Evolutionary conservation across 1,284 basidiomycete species (phyloP).

Genomic region (Ceraceosorus guamensis): DNA sequence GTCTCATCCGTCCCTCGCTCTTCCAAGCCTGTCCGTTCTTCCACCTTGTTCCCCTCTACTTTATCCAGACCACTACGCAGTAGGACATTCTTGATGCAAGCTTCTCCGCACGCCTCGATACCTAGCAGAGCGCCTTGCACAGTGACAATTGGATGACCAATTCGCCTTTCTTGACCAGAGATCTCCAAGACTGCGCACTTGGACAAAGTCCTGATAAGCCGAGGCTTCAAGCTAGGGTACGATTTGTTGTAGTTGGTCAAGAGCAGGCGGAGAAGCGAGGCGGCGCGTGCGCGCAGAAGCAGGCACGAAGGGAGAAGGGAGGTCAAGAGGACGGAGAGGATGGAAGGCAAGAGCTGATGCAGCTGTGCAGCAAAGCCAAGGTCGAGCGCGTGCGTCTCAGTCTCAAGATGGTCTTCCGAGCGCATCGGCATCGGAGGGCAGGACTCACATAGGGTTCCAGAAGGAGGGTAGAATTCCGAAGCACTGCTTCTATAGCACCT

Average conservation of each 20-base stretch:
- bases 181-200: too few relatives aligned
- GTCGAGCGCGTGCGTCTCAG: background rate
- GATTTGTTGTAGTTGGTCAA: slow-evolving; percentile 57
- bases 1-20: too few relatives aligned
- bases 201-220: slow-evolving; percentile 79
- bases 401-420: background rate
- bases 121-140: too few relatives aligned
- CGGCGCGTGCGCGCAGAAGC: slow-evolving; percentile 28
- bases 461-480: slow-evolving; percentile 70
- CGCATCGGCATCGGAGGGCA: too few relatives aligned
- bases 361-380: slow-evolving; percentile 55
- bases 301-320: slow-evolving; percentile 59
- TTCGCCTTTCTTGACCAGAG: too few relatives aligned
- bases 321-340: slow-evolving; percentile 82
- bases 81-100: too few relatives aligned
- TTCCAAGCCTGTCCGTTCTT: too few relatives aligned
- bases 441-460: slow-evolving; percentile 85
- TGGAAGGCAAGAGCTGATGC: slow-evolving; percentile 87
- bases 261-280: slow-evolving; percentile 70
- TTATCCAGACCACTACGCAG: too few relatives aligned
- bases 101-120: too few relatives aligned
- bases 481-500: slow-evolving; percentile 34
- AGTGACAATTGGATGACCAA: too few relatives aligned
- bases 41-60: too few relatives aligned
- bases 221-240: slow-evolving; percentile 75